Conservation (phyloP, 2,329 filamentous ascomycete species). For the Eutypella sp. region DNA sequence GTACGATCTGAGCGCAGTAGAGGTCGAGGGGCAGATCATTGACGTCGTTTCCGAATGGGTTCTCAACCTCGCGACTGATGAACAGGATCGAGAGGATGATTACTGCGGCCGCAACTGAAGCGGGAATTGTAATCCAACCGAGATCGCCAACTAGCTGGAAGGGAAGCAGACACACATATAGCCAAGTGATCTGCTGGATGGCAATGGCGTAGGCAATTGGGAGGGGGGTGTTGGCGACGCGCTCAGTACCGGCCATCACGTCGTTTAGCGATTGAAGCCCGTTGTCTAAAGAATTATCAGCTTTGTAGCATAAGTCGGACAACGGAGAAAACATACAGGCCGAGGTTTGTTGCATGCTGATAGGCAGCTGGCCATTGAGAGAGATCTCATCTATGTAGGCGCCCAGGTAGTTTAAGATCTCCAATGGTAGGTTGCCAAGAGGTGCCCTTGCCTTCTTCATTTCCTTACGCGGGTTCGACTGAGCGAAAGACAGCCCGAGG, state of each 20-base stretch:
- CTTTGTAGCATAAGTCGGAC: slow-evolving; percentile 25
- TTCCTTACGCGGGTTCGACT: slow-evolving; percentile 71
- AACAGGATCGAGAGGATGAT: slow-evolving; percentile 73
- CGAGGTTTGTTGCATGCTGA: slow-evolving; percentile 55
- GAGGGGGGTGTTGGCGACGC: slow-evolving; percentile 76
- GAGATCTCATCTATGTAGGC: slow-evolving; percentile 61
- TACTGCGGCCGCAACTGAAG: slow-evolving; percentile 66
- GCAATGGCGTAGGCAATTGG: slow-evolving; percentile 80
- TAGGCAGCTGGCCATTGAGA: slow-evolving; percentile 47
- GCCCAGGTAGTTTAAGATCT: slow-evolving; percentile 70
- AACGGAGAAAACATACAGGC: slow-evolving; percentile 32
- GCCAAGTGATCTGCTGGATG: slow-evolving; percentile 81
- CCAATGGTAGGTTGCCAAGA: slow-evolving; percentile 76
- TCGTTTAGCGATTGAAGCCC: slow-evolving; percentile 64
- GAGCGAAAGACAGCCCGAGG: slow-evolving; percentile 70
- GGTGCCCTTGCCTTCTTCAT: slow-evolving; percentile 69
- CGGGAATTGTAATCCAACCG: slow-evolving; percentile 72
- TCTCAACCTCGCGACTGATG: slow-evolving; percentile 79
- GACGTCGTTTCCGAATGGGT: slow-evolving; percentile 78
- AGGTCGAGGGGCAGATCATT: slow-evolving; percentile 74
- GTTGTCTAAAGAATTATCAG: slow-evolving; percentile 41
- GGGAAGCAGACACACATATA: slow-evolving; percentile 74
- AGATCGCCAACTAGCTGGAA: slow-evolving; percentile 69
- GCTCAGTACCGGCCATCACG: slow-evolving; percentile 65
- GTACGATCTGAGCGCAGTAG: slow-evolving; percentile 70